phyloP scores from a whole-genome alignment of 768 basidiomycete genomes.

The Suillus variegatus region DNA sequence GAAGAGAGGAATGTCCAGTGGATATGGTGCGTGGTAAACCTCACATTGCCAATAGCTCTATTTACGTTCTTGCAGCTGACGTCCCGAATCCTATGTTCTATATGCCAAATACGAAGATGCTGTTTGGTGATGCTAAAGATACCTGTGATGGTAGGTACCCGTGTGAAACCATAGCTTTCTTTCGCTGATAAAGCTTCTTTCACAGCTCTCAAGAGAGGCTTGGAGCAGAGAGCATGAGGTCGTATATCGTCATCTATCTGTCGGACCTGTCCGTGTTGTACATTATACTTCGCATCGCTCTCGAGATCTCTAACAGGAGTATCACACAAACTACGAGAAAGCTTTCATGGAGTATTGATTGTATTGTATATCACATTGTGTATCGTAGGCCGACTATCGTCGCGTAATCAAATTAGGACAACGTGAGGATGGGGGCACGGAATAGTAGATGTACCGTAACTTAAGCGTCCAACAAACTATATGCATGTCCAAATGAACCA shows the following conservation, averaged over 20 bases:
- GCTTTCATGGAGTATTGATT: conserved; percentile 18
- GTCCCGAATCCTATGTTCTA: conserved; percentile 95
- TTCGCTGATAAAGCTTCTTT: too few species aligned
- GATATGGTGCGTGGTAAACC: conserved; percentile 60
- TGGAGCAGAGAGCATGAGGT: conserved; percentile 39
- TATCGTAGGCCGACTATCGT: conserved; percentile 24
- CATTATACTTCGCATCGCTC: conserved; percentile 18
- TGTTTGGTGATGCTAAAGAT: conserved; percentile 91
- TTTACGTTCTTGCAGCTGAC: conserved; percentile 54
- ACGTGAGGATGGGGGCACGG: conserved; percentile 10
- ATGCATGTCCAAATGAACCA: conserved; percentile 29
- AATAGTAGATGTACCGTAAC: conserved; percentile 24
- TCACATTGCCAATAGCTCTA: conserved; percentile 2
- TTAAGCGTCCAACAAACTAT: conserved; percentile 16
- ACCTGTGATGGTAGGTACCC: conserved; percentile 73
- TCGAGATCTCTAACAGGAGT: conserved; percentile 2
- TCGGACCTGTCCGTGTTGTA: conserved; percentile 20
- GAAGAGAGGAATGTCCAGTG: conserved; percentile 89
- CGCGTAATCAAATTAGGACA: conserved; percentile 14
- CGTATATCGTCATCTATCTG: background rate
- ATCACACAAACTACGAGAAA: conserved; percentile 8
- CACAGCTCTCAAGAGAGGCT: conserved; percentile 61
- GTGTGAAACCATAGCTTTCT: background rate
- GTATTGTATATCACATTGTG: conserved; percentile 31
- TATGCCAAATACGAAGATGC: conserved; percentile 87